These are phyloP conservation scores for Hemisphaericaspora lyxosophila DNA, from an alignment of 1,139 yeast genomes.

Conservation along the genomic window DNA sequence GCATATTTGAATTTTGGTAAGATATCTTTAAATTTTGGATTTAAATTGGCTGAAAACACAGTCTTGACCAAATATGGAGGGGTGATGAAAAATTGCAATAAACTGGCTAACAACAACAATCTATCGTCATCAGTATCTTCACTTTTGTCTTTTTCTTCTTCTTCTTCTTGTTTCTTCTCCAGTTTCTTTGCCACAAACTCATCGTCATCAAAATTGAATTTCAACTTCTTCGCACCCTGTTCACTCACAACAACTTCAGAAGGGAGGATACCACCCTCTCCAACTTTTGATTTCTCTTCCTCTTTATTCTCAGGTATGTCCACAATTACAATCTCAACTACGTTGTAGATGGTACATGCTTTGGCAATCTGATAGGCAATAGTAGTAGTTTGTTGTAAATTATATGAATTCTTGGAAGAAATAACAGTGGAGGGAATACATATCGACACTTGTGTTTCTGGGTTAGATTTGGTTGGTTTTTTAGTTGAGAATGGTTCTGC, in stretches of 20 bases:
- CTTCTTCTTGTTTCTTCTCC: constrained; percentile 8
- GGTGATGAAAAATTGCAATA: constrained; percentile 80
- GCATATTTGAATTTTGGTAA: constrained; percentile 60
- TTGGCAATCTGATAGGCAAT: constrained; percentile 78
- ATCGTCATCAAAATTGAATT: constrained; percentile 35
- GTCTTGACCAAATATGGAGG: constrained; percentile 77
- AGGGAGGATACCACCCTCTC: no score
- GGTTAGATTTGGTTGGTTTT: constrained; percentile 30
- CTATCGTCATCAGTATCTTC: constrained; percentile 27
- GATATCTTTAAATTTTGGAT: constrained; percentile 20
- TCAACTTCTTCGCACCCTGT: constrained; percentile 32
- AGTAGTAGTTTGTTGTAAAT: constrained; percentile 70
- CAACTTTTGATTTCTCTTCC: no score
- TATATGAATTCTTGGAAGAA: constrained; percentile 51
- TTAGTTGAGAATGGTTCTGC: constrained; percentile 21
- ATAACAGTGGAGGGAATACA: constrained; percentile 69
- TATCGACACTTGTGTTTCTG: constrained; percentile 32
- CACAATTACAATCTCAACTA: constrained; percentile 70
- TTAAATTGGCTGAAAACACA: constrained; percentile 44
- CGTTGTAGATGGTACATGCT: constrained; percentile 66
- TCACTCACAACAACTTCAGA: constrained; percentile 24
- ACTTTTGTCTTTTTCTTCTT: constrained; percentile 11
- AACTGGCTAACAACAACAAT: constrained; percentile 60
- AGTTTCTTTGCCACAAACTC: constrained; percentile 17
- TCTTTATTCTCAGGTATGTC: constrained; percentile 39